Percentiles rank a stretch among this genome's conserved stretches.
Evolutionary conservation across 805 yeast species (phyloP).

Genomic region (Wickerhamiella vanderwaltii): DNA sequence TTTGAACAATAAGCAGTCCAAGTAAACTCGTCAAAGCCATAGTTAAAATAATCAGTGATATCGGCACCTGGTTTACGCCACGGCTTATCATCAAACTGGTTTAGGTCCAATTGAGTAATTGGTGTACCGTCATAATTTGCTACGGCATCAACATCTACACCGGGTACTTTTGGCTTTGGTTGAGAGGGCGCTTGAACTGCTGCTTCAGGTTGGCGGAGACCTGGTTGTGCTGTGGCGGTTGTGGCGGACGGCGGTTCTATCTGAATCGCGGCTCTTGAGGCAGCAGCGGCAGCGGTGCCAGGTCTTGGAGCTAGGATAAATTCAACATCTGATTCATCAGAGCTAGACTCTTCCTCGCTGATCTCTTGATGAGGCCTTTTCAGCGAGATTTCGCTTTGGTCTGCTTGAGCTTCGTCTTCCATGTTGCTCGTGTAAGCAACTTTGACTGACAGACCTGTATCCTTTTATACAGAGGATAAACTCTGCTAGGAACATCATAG

Average conservation of each 20-base stretch:
- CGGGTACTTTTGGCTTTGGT: constrained; percentile 23
- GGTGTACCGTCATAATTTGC: constrained; percentile 73
- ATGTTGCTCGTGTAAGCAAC: no score
- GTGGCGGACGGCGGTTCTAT: constrained; percentile 23
- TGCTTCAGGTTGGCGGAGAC: constrained; percentile 4
- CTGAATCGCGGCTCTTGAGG: constrained; percentile 15
- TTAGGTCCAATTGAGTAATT: constrained; percentile 66
- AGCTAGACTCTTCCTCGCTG: constrained; percentile 10
- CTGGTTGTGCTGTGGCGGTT: constrained; percentile 16
- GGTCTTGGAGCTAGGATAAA: constrained; percentile 47
- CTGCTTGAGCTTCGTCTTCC: neutral
- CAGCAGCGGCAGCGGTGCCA: constrained; percentile 9
- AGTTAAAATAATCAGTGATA: constrained; percentile 85
- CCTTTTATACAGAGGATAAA: no score
- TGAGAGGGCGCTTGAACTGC: neutral
- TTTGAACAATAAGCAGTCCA: constrained; percentile 89
- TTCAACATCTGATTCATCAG: constrained; percentile 57
- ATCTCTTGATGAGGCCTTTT: neutral
- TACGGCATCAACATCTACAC: constrained; percentile 57
- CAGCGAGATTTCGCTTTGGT: neutral
- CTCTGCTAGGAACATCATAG: no score
- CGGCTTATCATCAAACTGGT: constrained; percentile 81
- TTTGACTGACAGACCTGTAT: no score
- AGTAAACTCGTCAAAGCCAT: constrained; percentile 90
- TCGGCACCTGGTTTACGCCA: constrained; percentile 99